Percentiles rank a stretch among this genome's conserved stretches.
Evolutionary conservation across 371 early-diverging fungal genomes (phyloP).

Genomic region (Haplosporangium sp.): DNA sequence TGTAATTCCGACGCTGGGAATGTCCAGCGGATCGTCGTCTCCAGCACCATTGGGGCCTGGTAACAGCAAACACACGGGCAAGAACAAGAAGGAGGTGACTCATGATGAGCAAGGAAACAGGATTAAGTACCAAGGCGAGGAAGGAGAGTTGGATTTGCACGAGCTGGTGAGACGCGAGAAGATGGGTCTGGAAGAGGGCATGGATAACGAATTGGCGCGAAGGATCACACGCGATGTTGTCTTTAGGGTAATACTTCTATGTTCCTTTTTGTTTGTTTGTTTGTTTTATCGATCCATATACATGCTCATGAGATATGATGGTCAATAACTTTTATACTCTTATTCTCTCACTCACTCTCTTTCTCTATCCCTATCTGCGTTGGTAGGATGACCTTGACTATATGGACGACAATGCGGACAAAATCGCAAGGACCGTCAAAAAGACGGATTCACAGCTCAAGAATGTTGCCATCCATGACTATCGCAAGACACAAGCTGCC

Average conservation of each 20-base stretch:
- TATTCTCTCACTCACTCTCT: too few relatives aligned
- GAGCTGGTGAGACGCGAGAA: slow-evolving; percentile 79
- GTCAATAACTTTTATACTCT: too few relatives aligned
- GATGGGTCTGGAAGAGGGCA: slow-evolving; percentile 61
- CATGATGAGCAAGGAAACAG: slow-evolving; percentile 71
- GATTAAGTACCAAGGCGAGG: slow-evolving; percentile 67
- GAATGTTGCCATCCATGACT: slow-evolving; percentile 62
- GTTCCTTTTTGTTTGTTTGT: not conserved
- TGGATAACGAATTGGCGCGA: slow-evolving; percentile 80
- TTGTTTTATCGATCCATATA: too few relatives aligned
- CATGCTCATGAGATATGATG: too few relatives aligned
- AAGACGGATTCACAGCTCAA: slow-evolving; percentile 66
- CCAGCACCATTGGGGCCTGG: slow-evolving; percentile 40
- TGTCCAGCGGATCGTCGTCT: slow-evolving; percentile 41
- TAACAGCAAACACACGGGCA: slow-evolving; percentile 27
- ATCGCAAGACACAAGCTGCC: slow-evolving; percentile 73
- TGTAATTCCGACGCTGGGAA: slow-evolving; percentile 35
- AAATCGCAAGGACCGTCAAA: slow-evolving; percentile 72
- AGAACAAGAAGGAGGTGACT: slow-evolving; percentile 65
- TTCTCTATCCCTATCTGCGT: not conserved
- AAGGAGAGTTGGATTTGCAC: slow-evolving; percentile 63
- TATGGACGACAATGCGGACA: slow-evolving; percentile 90
- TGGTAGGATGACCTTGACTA: slow-evolving; percentile 83
- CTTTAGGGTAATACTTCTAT: slow-evolving; percentile 60
- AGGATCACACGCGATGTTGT: slow-evolving; percentile 81